phyloP scores from a whole-genome alignment of 768 basidiomycete genomes.

The Boletus subcaerulescens region DNA sequence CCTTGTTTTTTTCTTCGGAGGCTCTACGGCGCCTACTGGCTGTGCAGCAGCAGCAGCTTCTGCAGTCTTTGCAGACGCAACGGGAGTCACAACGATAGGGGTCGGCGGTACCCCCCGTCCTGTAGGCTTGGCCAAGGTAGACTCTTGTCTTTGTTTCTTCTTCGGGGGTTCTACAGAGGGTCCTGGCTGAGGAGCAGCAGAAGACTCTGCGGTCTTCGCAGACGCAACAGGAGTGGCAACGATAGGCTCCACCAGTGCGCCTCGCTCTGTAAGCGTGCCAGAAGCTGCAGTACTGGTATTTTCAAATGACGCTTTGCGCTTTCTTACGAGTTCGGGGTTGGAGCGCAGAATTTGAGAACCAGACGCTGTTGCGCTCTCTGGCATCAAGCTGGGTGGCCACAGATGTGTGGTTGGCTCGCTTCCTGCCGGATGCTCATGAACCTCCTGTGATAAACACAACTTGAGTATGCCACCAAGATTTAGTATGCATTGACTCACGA shows the following conservation, averaged over 20 bases:
- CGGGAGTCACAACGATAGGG: background rate
- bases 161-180: constrained; percentile 8
- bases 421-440: background rate
- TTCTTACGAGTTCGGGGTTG: constrained; percentile 15
- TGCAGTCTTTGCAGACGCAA: background rate
- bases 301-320: constrained; percentile 24
- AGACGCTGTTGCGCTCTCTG: too few relatives aligned
- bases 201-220: background rate
- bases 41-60: background rate
- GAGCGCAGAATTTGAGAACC: too few relatives aligned
- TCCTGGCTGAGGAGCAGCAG: background rate
- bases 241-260: constrained; percentile 6
- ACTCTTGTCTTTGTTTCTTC: constrained; percentile 17
- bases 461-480: background rate
- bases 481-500: constrained; percentile 8
- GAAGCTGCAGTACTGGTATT: background rate
- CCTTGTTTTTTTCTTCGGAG: constrained; percentile 20
- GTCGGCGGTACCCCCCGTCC: constrained; percentile 7
- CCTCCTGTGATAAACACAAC: background rate
- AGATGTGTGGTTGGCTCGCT: background rate
- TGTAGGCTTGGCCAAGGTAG: background rate
- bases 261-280: background rate
- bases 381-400: too few relatives aligned
- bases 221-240: background rate
- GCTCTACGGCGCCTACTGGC: background rate